Evolutionary conservation across 202 grass and related monocot species (phyloP).

Genomic region (Schoenoplectus tabernaemontani): DNA sequence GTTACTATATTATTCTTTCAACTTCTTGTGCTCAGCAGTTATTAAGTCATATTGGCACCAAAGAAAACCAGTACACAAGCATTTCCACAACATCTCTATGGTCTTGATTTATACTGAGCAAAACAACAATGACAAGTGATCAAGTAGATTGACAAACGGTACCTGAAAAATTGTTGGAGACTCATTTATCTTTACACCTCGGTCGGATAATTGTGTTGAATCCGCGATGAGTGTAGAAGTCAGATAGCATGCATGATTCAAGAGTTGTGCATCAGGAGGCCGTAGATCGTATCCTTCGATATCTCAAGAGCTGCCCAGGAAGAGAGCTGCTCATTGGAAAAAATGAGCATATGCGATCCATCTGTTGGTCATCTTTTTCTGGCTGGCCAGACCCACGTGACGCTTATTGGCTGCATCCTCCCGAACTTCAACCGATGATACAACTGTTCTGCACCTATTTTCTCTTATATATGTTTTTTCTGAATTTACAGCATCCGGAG

Average conservation of each 20-base stretch:
- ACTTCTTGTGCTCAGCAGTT: constrained; percentile 37
- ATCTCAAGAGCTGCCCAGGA: too few relatives aligned
- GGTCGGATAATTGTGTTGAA: too few relatives aligned
- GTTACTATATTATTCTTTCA: constrained; percentile 81
- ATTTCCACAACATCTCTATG: not conserved
- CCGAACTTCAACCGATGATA: constrained; percentile 1
- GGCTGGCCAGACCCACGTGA: not conserved
- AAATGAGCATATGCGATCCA: too few relatives aligned
- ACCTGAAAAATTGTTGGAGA: too few relatives aligned
- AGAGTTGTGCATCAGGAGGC: too few relatives aligned
- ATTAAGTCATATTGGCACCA: not conserved
- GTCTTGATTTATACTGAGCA: not conserved
- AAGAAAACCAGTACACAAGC: not conserved
- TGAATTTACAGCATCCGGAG: not conserved
- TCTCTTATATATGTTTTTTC: not conserved
- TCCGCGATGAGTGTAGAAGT: too few relatives aligned
- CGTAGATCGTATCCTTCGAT: too few relatives aligned
- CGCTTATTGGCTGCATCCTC: constrained; percentile 16
- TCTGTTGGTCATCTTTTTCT: not conserved
- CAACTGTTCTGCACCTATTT: not conserved
- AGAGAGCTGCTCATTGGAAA: too few relatives aligned
- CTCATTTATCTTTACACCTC: too few relatives aligned
- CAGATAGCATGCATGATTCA: too few relatives aligned
- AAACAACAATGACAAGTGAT: not conserved
- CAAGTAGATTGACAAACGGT: too few relatives aligned